Base-by-base conservation (phyloP, 2,329 filamentous ascomycete genomes). In the Pyricularia pennisetigena region DNA sequence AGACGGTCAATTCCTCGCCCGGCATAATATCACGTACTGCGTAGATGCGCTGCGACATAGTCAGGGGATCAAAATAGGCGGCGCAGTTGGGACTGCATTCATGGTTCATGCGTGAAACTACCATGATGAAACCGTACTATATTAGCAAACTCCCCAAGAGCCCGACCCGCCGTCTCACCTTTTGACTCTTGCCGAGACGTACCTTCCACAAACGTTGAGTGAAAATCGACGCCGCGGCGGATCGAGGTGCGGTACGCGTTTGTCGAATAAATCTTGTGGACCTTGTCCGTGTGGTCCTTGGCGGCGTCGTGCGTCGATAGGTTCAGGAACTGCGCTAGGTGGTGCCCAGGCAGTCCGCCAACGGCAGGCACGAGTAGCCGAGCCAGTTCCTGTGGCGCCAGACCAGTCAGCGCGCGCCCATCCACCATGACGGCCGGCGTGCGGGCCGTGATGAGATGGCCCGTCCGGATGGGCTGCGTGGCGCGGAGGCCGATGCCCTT, bases 1-100 rank as follows among this genome's bases (percentile, higher is more conserved):
- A 76, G 35, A 81, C 74, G 8, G 78, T 80, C 9, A 81, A 74
- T 70, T 81, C 79, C 69, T 81, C 80, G 0, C 78, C 79, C 1
- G 74, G 73, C 12, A 72, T 67, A 49, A 81, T 78, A 57, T 78
- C 77, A 16, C 76, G 72, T 0, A 78, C 75, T 1, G 79, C 78
- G 32, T 76, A 74, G 8, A 79, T 75, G 12, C 75, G 75, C 28
- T 80, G 79, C 20, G 74, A 73, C 28, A 81, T 72, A 0, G 76
- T 78, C 5, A 68, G 68, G 12, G 75, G 72, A 68, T 80, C 76
- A 66, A 79, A 78, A 64, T 77, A 76, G 70, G 78, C 80, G 23
- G 74, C 76, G 57, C 74, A 76, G 70, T 80, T 81, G 26, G 79
- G 79, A n/a, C 75, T 74, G 69, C 79, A 81, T 68, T 78, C 79